Evolutionary conservation across 2,329 filamentous ascomycete genomes (phyloP).

Genomic region (Diaporthe sp.): DNA sequence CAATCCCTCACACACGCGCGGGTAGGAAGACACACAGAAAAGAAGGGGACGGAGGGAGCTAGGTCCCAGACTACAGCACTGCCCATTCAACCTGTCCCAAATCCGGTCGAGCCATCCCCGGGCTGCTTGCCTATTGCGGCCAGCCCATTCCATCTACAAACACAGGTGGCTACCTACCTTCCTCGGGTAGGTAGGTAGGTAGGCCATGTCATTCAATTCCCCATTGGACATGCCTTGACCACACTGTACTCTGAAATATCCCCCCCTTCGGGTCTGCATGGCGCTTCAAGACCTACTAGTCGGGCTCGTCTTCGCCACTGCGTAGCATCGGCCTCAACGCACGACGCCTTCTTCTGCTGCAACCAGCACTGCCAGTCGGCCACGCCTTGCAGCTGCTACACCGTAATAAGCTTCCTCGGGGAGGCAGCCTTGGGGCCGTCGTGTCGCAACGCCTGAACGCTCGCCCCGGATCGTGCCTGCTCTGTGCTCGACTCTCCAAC

Average conservation of each 20-base stretch:
- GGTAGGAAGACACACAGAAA: not conserved
- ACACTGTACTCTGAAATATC: not conserved
- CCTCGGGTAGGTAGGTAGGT: too few species aligned
- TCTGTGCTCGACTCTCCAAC: not conserved
- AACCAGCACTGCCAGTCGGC: not conserved
- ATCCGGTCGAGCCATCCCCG: conserved; percentile 30
- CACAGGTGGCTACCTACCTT: not conserved
- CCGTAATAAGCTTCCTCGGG: not conserved
- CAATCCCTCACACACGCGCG: not conserved
- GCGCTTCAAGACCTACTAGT: not conserved
- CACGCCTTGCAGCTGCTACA: not conserved
- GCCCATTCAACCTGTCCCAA: not conserved
- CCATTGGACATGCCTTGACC: not conserved
- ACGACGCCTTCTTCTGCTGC: not conserved
- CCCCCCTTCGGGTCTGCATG: not conserved
- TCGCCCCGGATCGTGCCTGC: not conserved
- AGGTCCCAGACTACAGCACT: not conserved
- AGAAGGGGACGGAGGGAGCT: not conserved
- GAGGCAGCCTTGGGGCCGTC: not conserved
- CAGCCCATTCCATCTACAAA: not conserved
- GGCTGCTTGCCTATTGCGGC: conserved; percentile 26
- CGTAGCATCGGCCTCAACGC: conserved; percentile 15
- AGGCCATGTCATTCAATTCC: not conserved
- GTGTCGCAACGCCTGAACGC: not conserved
- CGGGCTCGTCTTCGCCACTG: conserved; percentile 15